Conservation (phyloP, 306 rosid species). For the Vicia sativa region DNA sequence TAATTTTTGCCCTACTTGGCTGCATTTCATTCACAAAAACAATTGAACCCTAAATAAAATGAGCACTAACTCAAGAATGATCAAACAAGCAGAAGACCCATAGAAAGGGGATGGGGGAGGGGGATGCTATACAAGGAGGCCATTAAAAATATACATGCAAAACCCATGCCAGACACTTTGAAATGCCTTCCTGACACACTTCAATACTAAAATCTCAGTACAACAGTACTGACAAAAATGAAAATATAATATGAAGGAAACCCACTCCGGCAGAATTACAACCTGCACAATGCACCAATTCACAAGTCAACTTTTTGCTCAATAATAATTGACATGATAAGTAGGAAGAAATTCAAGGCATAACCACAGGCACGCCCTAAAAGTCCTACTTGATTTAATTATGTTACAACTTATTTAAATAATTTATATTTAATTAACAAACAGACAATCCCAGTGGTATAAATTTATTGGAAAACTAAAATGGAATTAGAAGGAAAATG, state of each 20-base stretch:
- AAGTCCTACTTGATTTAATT: neutral
- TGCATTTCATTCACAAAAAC: conserved; percentile 30
- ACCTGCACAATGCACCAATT: conserved; percentile 66
- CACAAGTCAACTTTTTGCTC: conserved; percentile 34
- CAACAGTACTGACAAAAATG: conserved; percentile 65
- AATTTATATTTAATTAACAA: neutral
- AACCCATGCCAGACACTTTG: conserved; percentile 47
- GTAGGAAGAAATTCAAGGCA: neutral
- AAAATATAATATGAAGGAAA: conserved; percentile 63
- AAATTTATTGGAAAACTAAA: neutral
- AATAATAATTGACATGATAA: neutral
- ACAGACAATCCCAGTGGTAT: neutral
- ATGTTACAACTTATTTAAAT: neutral
- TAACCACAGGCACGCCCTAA: neutral
- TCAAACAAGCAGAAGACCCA: conserved; percentile 41
- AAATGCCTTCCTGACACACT: conserved; percentile 49
- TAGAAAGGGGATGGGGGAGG: conserved; percentile 5
- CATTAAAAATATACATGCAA: conserved; percentile 58
- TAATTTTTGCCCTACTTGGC: conserved; percentile 17
- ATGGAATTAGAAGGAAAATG: conserved; percentile 26
- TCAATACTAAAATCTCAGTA: conserved; percentile 55
- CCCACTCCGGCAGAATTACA: conserved; percentile 55
- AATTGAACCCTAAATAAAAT: conserved; percentile 37
- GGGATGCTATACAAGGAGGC: conserved; percentile 57
- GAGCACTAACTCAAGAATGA: conserved; percentile 33